A percentile compares a stretch with the other conserved stretches of the same genome.
Conservation (phyloP, 371 early-diverging fungal species). For the Catenaria anguillulae region DNA sequence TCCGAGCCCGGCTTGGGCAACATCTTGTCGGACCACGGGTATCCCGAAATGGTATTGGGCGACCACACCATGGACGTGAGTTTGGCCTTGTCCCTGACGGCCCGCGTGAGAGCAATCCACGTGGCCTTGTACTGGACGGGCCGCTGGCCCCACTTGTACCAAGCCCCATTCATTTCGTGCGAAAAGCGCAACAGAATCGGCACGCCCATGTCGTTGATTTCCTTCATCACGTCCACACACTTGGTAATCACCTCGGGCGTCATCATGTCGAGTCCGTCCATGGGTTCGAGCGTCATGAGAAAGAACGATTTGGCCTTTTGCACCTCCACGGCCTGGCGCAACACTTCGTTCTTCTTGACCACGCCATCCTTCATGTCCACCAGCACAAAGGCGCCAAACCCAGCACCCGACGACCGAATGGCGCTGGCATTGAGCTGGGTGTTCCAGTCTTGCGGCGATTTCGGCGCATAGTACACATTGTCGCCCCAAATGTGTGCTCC, state of each 20-base stretch:
- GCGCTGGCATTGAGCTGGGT: too few species aligned
- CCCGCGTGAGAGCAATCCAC: not conserved
- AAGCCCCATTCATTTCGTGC: constrained; percentile 7
- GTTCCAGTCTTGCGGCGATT: not conserved
- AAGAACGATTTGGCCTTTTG: not conserved
- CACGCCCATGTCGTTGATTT: constrained; percentile 3
- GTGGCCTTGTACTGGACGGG: not conserved
- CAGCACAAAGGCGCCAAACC: constrained; percentile 1
- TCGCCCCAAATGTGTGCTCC: constrained; percentile 7
- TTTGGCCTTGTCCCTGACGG: not conserved
- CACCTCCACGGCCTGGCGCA: not conserved
- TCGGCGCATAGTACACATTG: not conserved
- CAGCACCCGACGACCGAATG: not conserved
- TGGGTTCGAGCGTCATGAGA: constrained; percentile 2
- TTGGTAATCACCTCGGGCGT: not conserved
- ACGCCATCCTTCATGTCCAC: not conserved
- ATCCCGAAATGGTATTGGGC: not conserved
- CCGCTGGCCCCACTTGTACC: constrained; percentile 4
- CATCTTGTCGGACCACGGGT: not conserved
- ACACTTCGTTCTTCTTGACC: not conserved
- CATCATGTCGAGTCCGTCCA: constrained; percentile 1
- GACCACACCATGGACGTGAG: not conserved
- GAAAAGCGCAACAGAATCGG: not conserved
- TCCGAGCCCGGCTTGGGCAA: not conserved
- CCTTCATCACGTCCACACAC: not conserved